phyloP scores from a whole-genome alignment of 1,139 yeast genomes.

The Suhomyces panamericanus region DNA sequence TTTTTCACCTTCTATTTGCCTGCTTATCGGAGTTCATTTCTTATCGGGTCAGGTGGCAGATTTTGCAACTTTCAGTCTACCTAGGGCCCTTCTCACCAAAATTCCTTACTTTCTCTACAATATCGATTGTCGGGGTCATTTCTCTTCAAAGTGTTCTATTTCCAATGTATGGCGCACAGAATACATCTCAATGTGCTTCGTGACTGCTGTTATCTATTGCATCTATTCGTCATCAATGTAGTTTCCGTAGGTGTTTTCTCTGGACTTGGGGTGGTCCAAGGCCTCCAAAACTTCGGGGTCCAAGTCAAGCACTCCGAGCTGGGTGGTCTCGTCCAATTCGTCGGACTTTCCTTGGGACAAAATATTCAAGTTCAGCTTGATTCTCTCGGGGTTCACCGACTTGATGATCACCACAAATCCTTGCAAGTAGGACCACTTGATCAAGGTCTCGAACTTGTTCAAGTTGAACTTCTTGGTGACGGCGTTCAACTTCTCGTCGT shows the following conservation, averaged over 20 bases:
- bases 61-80: too few relatives aligned
- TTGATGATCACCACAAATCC: conserved; percentile 76
- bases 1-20: too few relatives aligned
- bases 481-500: conserved; percentile 48
- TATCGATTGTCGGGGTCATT: too few relatives aligned
- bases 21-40: too few relatives aligned
- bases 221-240: conserved; percentile 25
- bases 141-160: not conserved
- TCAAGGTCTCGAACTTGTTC: conserved; percentile 30
- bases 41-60: too few relatives aligned
- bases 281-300: conserved; percentile 31
- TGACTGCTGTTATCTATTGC: conserved; percentile 1
- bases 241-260: conserved; percentile 32
- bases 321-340: conserved; percentile 21
- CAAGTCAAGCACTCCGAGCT: conserved; percentile 37
- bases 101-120: too few relatives aligned
- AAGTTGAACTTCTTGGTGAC: conserved; percentile 27
- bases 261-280: conserved; percentile 37
- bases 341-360: conserved; percentile 28
- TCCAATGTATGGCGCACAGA: too few relatives aligned
- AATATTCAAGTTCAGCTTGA: conserved; percentile 35
- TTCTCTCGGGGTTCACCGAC: conserved; percentile 54
- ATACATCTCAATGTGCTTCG: too few relatives aligned
- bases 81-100: too few relatives aligned
- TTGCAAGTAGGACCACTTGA: conserved; percentile 45